These are phyloP conservation scores for Fraxinus pennsylvanica DNA, from an alignment of 257 asterid genomes.

Conservation along the genomic window DNA sequence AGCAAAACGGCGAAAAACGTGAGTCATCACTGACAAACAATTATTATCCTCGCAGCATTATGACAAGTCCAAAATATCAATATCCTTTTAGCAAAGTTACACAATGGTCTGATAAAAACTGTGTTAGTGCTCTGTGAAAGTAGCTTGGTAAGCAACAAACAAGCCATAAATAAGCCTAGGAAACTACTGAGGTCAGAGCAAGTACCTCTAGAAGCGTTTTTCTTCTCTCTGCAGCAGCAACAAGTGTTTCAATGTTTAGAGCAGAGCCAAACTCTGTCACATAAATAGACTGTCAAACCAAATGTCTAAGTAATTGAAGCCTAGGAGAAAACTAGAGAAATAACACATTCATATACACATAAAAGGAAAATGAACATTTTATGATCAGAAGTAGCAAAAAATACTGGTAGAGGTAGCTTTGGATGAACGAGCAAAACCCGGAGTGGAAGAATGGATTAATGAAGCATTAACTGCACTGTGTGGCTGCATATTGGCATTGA, in stretches of 20 bases:
- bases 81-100: not conserved
- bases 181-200: conserved; percentile 24
- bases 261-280: conserved; percentile 92
- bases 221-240: conserved; percentile 98
- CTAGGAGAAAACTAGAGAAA: conserved; percentile 12
- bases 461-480: conserved; percentile 51
- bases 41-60: not conserved
- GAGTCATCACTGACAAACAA: not conserved
- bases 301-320: conserved; percentile 25
- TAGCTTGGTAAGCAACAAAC: conserved; percentile 8
- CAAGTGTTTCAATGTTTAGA: conserved; percentile 89
- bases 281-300: conserved; percentile 20
- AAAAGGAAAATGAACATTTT: conserved; percentile 5
- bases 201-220: conserved; percentile 90
- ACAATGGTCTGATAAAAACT: not conserved
- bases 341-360: conserved; percentile 9
- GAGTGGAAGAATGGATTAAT: conserved; percentile 52
- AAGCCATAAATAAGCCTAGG: conserved; percentile 13
- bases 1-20: not conserved
- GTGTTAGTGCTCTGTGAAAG: conserved; percentile 1
- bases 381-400: conserved; percentile 14
- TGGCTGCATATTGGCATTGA: conserved; percentile 47
- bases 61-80: conserved; percentile 8
- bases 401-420: conserved; percentile 78
- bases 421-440: conserved; percentile 67